These are phyloP conservation scores for Blastobotrys robertii DNA, from an alignment of 805 yeast species.

Conservation along the genomic window DNA sequence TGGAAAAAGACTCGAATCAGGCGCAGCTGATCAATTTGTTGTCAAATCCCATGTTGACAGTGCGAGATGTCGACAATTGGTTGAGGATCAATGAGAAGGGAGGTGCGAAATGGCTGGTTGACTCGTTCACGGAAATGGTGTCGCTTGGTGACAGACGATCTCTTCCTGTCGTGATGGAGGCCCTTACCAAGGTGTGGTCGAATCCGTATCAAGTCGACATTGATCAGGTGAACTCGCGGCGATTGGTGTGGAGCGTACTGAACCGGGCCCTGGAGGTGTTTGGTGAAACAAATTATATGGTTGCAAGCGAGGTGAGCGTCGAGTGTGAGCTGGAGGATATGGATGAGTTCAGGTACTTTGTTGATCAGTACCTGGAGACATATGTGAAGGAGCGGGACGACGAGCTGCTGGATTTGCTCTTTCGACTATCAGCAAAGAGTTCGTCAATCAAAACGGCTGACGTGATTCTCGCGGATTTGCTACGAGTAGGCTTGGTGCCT, in stretches of 20 bases:
- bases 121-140: background rate
- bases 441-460: slow-evolving; percentile 20
- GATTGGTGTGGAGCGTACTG: slow-evolving; percentile 14
- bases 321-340: slow-evolving; percentile 18
- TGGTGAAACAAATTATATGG: slow-evolving; percentile 13
- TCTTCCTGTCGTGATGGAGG: slow-evolving; percentile 20
- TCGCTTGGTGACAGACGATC: slow-evolving; percentile 6
- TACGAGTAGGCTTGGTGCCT: slow-evolving; percentile 8
- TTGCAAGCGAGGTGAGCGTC: slow-evolving; percentile 13
- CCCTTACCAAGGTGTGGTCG: slow-evolving; percentile 10
- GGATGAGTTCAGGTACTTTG: slow-evolving; percentile 17
- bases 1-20: no score
- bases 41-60: no score
- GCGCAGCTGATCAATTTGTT: no score
- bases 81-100: no score
- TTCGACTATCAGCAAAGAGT: slow-evolving; percentile 19
- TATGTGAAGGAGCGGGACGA: slow-evolving; percentile 6
- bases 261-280: slow-evolving; percentile 18
- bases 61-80: no score
- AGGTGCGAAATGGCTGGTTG: background rate
- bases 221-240: background rate
- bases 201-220: slow-evolving; percentile 11
- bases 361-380: slow-evolving; percentile 13
- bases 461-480: slow-evolving; percentile 6
- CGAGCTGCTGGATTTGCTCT: slow-evolving; percentile 18